phyloP scores from a whole-genome alignment of 2,329 filamentous ascomycete genomes.

The Xylariaceae sp. region DNA sequence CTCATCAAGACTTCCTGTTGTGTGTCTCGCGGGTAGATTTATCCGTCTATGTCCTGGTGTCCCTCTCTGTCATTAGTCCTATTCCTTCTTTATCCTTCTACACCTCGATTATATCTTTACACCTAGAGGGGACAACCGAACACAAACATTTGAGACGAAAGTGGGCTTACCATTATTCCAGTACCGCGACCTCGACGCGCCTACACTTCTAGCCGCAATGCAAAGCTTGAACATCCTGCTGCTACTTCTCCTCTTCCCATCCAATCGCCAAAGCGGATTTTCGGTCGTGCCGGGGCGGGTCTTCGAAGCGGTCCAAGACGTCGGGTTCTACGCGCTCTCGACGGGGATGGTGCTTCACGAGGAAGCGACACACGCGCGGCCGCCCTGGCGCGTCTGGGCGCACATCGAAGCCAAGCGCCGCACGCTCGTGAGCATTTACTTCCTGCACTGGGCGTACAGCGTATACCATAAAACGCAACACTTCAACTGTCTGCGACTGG shows the following conservation, averaged over 20 bases:
- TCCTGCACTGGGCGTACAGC: conserved; percentile 49
- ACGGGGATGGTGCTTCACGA: conserved; percentile 46
- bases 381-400: conserved; percentile 46
- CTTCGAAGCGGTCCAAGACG: conserved; percentile 41
- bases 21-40: background rate
- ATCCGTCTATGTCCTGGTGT: background rate
- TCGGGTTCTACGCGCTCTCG: conserved; percentile 42
- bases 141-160: too few species aligned
- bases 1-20: background rate
- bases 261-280: conserved; percentile 32
- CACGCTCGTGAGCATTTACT: conserved; percentile 44
- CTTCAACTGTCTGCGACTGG: conserved; percentile 46
- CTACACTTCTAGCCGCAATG: conserved; percentile 43
- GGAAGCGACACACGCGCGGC: conserved; percentile 41
- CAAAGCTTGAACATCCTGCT: conserved; percentile 48
- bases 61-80: background rate
- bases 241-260: conserved; percentile 48
- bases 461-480: conserved; percentile 43
- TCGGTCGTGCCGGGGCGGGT: conserved; percentile 35
- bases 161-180: conserved; percentile 22
- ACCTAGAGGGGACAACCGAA: background rate
- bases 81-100: background rate
- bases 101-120: background rate
- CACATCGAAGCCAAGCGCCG: conserved; percentile 64
- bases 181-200: conserved; percentile 44